Evolutionary conservation across 2,329 filamentous ascomycete species (phyloP), one percentile per base, ranked within the genome.

Genomic region (Colletotrichum higginsianum): DNA sequence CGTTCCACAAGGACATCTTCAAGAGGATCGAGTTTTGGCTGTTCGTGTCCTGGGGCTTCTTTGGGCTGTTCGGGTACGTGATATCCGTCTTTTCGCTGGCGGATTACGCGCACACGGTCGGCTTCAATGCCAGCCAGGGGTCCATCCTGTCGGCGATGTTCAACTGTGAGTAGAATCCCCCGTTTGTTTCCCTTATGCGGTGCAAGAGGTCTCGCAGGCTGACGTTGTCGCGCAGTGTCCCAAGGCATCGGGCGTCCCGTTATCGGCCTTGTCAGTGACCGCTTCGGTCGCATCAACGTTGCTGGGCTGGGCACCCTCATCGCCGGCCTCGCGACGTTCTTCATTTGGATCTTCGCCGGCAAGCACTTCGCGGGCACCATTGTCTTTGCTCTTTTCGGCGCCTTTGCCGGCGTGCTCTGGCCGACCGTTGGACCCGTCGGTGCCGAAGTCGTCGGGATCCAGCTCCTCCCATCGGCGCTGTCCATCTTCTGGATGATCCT

Each of bases 81-180:
- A 91, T 94, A 5, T 85, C 95, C n/a, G 86, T 95, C 55, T 96
- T 95, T 80, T 92, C 90, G 13, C 82, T 95, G 56, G 90, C 93
- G 16, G 93, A 92, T 78, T 96, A 94, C 77, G 91, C 91, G 47
- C 86, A 88, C 67, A 87, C 86, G 5, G 88, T 95, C 53, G 93
- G 93, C 1, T 86, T 95, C 40, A 85, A 86, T 1, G 84, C 92
- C 2, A 85, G 88, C 6, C 90, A 95, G 77, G 93, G 92, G 8
- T 90, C 91, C 0, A 84, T 94, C 18, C 86, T 94, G 56, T 91
- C 90, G n/a, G 93, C 93, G 5, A 81, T 95, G 47, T 87, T 95
- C 75, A 95, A 94, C 78, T 78, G 92, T 77, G 84, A 87, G 67
- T 78, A 13, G 11, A 23, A 21, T 12, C 16, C 84, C 85, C 74